phyloP scores from a whole-genome alignment of 2,329 filamentous ascomycete species.

The Eurotiales sp. region DNA sequence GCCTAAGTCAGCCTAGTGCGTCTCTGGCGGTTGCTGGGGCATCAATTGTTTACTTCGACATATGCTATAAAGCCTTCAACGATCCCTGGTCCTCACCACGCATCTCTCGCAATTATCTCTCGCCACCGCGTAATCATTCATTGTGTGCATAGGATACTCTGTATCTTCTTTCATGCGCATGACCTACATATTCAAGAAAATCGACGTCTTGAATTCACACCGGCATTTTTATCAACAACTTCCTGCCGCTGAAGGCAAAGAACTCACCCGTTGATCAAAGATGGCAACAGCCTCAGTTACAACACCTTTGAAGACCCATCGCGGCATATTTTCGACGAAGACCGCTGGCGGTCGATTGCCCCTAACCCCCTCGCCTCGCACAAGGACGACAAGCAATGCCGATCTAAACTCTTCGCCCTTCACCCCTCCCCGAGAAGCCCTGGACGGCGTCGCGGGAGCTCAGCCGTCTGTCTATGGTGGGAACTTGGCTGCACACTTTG shows the following conservation, averaged over 20 bases:
- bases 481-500: constrained; percentile 74
- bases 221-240: constrained; percentile 33
- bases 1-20: too few species aligned
- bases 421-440: constrained; percentile 64
- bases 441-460: constrained; percentile 52
- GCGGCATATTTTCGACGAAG: constrained; percentile 84
- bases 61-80: constrained; percentile 20
- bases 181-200: constrained; percentile 11
- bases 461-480: constrained; percentile 72
- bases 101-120: constrained; percentile 20
- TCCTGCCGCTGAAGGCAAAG: too few species aligned
- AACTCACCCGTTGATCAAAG: constrained; percentile 10
- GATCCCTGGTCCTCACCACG: constrained; percentile 17
- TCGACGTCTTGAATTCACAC: constrained; percentile 29
- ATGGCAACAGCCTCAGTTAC: constrained; percentile 85
- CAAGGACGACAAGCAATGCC: constrained; percentile 49
- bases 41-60: constrained; percentile 34
- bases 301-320: constrained; percentile 92
- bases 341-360: constrained; percentile 94
- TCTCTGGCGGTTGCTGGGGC: constrained; percentile 35
- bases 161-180: constrained; percentile 27
- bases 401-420: constrained; percentile 67
- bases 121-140: constrained; percentile 21
- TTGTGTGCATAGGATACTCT: constrained; percentile 31
- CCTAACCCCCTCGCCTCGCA: constrained; percentile 82